Conservation (phyloP, 2,329 filamentous ascomycete species). For the Aspergillus texensis region DNA sequence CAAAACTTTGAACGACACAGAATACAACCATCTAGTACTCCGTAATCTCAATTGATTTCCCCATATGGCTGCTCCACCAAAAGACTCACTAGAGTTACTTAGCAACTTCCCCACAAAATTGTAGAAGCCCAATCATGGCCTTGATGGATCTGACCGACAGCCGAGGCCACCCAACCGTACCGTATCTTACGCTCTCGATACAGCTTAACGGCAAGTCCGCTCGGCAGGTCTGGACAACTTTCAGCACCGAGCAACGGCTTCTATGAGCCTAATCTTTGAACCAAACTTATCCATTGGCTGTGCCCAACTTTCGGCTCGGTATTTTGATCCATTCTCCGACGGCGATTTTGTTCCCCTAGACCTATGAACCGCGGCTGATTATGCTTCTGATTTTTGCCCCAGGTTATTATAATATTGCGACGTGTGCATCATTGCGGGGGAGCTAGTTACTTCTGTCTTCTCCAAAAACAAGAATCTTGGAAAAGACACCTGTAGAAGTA, state of each 20-base stretch:
- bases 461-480: neutral
- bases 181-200: constrained; percentile 29
- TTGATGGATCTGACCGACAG: constrained; percentile 14
- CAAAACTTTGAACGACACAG: neutral
- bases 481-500: neutral
- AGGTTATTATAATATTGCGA: constrained; percentile 6
- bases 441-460: constrained; percentile 3
- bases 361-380: constrained; percentile 15
- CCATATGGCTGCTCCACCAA: neutral
- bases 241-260: neutral
- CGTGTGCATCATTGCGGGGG: neutral
- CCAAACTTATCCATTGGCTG: neutral
- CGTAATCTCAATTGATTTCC: neutral
- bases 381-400: neutral
- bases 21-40: neutral
- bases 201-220: constrained; percentile 27
- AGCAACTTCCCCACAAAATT: neutral
- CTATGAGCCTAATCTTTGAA: neutral
- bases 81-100: neutral
- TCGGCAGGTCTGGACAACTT: constrained; percentile 21
- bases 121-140: neutral
- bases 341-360: neutral
- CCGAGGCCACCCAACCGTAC: constrained; percentile 27
- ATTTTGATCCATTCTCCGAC: neutral
- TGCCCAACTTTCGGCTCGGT: constrained; percentile 14